Conservation (phyloP, 768 basidiomycete genomes). For the Tulasnella sp. region DNA sequence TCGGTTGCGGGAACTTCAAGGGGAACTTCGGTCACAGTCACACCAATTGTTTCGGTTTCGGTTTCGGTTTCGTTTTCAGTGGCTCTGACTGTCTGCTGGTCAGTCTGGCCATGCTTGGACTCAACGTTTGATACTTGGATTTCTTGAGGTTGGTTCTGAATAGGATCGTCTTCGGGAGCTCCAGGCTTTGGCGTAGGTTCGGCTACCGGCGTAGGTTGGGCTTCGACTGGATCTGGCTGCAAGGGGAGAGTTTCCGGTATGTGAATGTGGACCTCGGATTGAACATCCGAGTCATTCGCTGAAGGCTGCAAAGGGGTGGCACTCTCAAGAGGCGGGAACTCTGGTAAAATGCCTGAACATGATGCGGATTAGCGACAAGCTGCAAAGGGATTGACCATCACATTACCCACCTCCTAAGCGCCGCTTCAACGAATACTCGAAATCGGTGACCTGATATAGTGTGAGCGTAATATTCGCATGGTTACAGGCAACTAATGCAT, state of each 20-base stretch:
- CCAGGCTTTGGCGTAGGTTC: neutral
- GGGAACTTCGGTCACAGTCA: neutral
- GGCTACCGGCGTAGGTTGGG: neutral
- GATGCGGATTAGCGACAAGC: neutral
- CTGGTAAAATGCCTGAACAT: neutral
- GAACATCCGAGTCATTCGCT: neutral
- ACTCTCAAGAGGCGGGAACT: neutral
- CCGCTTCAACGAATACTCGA: neutral
- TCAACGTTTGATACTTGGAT: neutral
- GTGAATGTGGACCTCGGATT: neutral
- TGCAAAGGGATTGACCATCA: neutral
- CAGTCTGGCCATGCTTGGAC: neutral
- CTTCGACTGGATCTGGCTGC: neutral
- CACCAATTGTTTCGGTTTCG: neutral
- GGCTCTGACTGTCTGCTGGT: neutral
- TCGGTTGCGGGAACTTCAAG: neutral
- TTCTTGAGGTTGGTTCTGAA: neutral
- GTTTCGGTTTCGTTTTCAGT: neutral
- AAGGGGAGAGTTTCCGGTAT: neutral
- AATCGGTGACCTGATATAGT: slow-evolving; percentile 16
- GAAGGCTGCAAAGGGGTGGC: neutral
- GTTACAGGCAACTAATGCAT: slow-evolving; percentile 13
- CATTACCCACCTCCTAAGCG: neutral
- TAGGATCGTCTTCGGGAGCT: neutral
- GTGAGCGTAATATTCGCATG: slow-evolving; percentile 11